Base-by-base conservation (phyloP, 2,329 filamentous ascomycete species). In the Penicillium glabrum region DNA sequence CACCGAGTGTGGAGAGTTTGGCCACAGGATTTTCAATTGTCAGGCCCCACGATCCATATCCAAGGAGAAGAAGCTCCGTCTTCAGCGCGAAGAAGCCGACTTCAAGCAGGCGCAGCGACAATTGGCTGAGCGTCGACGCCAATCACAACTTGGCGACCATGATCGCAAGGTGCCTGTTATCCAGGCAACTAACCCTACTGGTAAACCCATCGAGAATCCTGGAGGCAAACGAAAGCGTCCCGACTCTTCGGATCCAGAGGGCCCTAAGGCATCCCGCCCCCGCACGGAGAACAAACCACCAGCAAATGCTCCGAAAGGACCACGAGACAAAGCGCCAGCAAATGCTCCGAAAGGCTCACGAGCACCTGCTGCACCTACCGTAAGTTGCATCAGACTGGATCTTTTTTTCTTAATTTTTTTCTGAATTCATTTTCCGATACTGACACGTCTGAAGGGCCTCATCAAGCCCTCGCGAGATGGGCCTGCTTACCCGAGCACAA, bases 81-180 rank as follows among this genome's bases (percentile, higher is more conserved):
- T 80, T 41, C 60, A 63, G 10, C 68, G 66, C 46, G 70, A 77
- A 50, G 79, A 81, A 59, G 56, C 63, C 21, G 64, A 69, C 3
- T 74, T 73, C 59, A 65, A 68, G 19, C 63, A 65, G 11, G 51
- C 66, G 14, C 68, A 74, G 48, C 74, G 75, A 46, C 67, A 68
- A 29, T 71, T 67, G 41, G 54, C 68, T 1, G 75, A 79, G 51
- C 70, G 70, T 41, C 75, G 75, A 54, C 74, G 73, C 21, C 67
- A 73, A 46, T 74, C 67, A 47, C 77, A 80, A 49, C 67, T 79
- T 44, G 77, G 75, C 35, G 74, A 72, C 7, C 78, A 80, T 63
- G 75, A 77, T 59, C 76, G 73, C 6, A 75, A 75, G 52, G 73
- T 81, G 14, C 79, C 79, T 5, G 55, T 65, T 16, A 68, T 77